These are phyloP conservation scores for Microcyclospora tardicrescens DNA, from an alignment of 2,329 filamentous ascomycete genomes.

Conservation along the genomic window DNA sequence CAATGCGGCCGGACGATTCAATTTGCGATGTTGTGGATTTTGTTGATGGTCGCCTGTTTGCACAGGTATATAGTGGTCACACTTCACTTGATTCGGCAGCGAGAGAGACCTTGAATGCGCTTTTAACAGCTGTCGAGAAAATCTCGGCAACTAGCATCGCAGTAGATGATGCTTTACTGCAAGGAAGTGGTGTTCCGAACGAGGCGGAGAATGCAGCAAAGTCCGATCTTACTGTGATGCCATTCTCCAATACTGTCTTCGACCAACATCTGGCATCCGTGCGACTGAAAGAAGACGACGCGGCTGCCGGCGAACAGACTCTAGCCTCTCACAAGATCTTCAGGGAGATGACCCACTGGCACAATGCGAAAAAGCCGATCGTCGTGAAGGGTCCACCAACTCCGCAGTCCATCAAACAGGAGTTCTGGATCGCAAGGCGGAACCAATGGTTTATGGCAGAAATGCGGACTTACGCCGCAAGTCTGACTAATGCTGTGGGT, in stretches of 20 bases:
- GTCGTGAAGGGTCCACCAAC: conserved; percentile 26
- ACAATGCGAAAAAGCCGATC: conserved; percentile 43
- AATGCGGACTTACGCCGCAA: conserved; percentile 55
- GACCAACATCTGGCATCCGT: conserved; percentile 36
- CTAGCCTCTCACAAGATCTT: conserved; percentile 30
- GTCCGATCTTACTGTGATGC: conserved; percentile 24
- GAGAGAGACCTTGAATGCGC: conserved; percentile 11
- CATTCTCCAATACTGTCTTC: conserved; percentile 36
- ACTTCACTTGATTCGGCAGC: conserved; percentile 6
- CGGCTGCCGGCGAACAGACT: conserved; percentile 20
- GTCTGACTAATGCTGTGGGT: conserved; percentile 51
- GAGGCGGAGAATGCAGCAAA: neutral
- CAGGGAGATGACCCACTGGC: conserved; percentile 46
- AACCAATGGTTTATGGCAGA: conserved; percentile 57
- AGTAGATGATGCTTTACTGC: neutral
- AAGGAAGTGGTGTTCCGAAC: conserved; percentile 1
- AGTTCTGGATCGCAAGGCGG: conserved; percentile 29
- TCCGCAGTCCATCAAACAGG: conserved; percentile 19
- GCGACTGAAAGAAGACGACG: conserved; percentile 25
- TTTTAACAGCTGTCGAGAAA: conserved; percentile 12
- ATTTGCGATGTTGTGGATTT: conserved; percentile 40
- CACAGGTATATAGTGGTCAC: conserved; percentile 9
- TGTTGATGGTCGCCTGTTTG: conserved; percentile 41
- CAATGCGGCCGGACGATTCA: conserved; percentile 2
- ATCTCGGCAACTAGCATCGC: neutral